A percentile compares a stretch with the other conserved stretches of the same genome.
Conservation (phyloP, 495 filamentous ascomycete genomes). For the Aspergillus sclerotioniger region DNA sequence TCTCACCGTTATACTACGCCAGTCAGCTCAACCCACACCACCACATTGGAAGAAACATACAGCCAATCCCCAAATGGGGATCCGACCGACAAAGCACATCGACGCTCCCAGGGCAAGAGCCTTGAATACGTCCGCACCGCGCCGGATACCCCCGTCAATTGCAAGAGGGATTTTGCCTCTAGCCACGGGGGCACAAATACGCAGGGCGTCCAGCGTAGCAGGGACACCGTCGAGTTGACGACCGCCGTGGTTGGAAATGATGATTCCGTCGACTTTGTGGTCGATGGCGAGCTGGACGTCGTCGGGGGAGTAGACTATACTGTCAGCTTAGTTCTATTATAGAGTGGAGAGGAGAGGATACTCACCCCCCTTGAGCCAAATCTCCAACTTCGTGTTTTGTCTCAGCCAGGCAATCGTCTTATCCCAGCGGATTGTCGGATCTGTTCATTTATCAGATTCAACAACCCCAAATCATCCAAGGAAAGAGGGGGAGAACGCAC, state of each 20-base stretch:
- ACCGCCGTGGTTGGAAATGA: constrained; percentile 23
- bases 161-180: constrained; percentile 35
- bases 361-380: constrained; percentile 38
- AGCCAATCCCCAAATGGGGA: constrained; percentile 2
- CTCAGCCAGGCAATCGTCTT: constrained; percentile 16
- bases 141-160: constrained; percentile 45
- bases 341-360: no score
- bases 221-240: constrained; percentile 23
- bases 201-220: constrained; percentile 39
- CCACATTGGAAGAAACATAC: neutral
- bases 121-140: constrained; percentile 39
- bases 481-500: constrained; percentile 6
- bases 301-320: constrained; percentile 33
- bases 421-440: neutral
- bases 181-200: constrained; percentile 3
- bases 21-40: neutral
- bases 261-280: constrained; percentile 14
- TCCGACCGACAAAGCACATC: constrained; percentile 26
- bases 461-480: constrained; percentile 5
- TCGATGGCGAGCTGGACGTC: constrained; percentile 37
- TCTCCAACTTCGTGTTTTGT: constrained; percentile 35
- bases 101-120: constrained; percentile 44
- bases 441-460: constrained; percentile 28
- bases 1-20: constrained; percentile 2
- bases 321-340: no score